Percentiles rank a stretch among this genome's conserved stretches.
Conservation (phyloP, 768 basidiomycete species). For the Cubamyces lactineus region DNA sequence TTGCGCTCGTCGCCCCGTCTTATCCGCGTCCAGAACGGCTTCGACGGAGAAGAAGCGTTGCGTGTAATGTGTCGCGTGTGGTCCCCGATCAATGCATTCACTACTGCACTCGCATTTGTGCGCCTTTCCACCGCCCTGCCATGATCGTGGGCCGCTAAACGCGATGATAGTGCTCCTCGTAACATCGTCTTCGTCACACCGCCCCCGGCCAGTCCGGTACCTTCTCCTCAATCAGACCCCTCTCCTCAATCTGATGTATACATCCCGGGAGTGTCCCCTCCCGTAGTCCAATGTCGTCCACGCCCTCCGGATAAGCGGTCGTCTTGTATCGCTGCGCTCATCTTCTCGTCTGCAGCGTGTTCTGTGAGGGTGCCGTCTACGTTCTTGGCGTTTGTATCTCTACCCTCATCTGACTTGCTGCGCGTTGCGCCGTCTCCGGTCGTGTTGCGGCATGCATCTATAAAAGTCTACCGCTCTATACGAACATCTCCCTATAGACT, state of each 20-base stretch:
- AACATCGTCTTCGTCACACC: not conserved
- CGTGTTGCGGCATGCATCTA: too few relatives aligned
- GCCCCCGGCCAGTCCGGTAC: not conserved
- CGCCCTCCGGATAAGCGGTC: not conserved
- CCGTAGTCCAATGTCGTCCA: not conserved
- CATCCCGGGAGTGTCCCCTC: too few relatives aligned
- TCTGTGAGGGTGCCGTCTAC: not conserved
- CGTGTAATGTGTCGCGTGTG: not conserved
- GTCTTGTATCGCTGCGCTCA: not conserved
- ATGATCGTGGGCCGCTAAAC: too few relatives aligned
- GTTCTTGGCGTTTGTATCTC: not conserved
- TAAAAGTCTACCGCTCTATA: too few relatives aligned
- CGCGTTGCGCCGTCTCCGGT: too few relatives aligned
- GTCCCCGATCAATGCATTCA: slow-evolving; percentile 1
- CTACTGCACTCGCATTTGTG: not conserved
- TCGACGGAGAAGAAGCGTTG: slow-evolving; percentile 9
- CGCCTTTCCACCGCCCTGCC: slow-evolving; percentile 1
- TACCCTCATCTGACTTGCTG: not conserved
- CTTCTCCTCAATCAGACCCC: not conserved
- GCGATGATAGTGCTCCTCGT: too few relatives aligned
- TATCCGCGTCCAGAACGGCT: slow-evolving; percentile 7
- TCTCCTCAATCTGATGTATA: not conserved
- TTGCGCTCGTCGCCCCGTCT: not conserved
- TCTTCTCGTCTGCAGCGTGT: not conserved
- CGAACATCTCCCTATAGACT: not conserved